Conservation (phyloP, 1,284 basidiomycete species). For the Rhizoctonia solani region DNA sequence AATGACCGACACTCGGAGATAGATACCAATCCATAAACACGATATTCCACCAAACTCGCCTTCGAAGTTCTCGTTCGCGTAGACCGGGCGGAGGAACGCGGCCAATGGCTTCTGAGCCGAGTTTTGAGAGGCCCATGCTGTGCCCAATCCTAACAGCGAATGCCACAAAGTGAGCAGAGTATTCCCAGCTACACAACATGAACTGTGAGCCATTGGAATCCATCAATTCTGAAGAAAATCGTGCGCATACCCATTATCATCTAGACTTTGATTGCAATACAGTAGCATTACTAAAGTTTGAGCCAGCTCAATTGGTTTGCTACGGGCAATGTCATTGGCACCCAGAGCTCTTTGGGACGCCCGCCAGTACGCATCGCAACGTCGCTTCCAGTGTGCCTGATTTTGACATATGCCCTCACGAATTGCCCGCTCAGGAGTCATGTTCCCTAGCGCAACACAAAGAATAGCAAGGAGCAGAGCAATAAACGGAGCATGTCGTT, state of each 20-base stretch:
- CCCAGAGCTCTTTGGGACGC: conserved; percentile 33
- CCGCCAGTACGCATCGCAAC: conserved; percentile 34
- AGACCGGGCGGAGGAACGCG: conserved; percentile 31
- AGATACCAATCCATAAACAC: conserved; percentile 39
- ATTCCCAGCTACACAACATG: conserved; percentile 33
- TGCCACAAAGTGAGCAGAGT: conserved; percentile 34
- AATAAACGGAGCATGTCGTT: conserved; percentile 30
- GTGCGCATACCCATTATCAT: conserved; percentile 10
- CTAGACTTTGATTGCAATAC: conserved; percentile 31
- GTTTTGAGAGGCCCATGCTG: conserved; percentile 34
- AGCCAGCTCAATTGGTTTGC: conserved; percentile 32
- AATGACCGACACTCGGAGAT: conserved; percentile 32
- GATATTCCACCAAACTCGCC: conserved; percentile 38
- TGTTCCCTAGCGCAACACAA: conserved; percentile 32
- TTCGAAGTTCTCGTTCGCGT: conserved; percentile 32
- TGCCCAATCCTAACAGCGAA: conserved; percentile 36
- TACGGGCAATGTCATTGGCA: conserved; percentile 25
- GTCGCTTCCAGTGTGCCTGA: conserved; percentile 29
- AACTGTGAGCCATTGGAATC: neutral
- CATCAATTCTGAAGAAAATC: neutral
- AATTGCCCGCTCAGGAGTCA: conserved; percentile 29
- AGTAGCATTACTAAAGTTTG: conserved; percentile 35
- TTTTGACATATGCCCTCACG: conserved; percentile 32
- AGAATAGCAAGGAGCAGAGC: conserved; percentile 35
- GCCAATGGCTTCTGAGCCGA: conserved; percentile 26